Evolutionary conservation across 306 rosid species (phyloP).

Genomic region (Fragaria ananassa): DNA sequence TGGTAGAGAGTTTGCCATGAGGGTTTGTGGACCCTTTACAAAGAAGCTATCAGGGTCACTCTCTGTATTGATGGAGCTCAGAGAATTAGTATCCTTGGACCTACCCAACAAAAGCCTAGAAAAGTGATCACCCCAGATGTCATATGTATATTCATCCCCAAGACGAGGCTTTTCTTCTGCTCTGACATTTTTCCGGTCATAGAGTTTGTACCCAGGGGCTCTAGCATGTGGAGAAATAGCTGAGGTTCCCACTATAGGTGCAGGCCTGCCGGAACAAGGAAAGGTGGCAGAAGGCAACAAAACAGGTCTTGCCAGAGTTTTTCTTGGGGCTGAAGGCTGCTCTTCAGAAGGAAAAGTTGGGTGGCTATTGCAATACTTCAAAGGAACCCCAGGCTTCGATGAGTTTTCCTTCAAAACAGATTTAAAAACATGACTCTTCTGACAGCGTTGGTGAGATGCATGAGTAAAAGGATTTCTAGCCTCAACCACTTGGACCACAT

Average conservation of each 20-base stretch:
- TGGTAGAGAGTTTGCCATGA: constrained; percentile 41
- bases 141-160: constrained; percentile 71
- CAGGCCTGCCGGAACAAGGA: constrained; percentile 38
- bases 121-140: constrained; percentile 94
- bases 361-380: constrained; percentile 15
- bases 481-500: constrained; percentile 47
- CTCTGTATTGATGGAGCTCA: constrained; percentile 46
- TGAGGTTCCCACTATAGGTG: constrained; percentile 33
- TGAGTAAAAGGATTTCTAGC: constrained; percentile 32
- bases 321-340: constrained; percentile 36
- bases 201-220: constrained; percentile 70
- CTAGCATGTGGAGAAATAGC: constrained; percentile 48
- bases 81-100: constrained; percentile 44
- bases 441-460: constrained; percentile 27
- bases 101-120: constrained; percentile 59
- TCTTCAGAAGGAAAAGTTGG: constrained; percentile 31
- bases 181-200: constrained; percentile 30
- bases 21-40: constrained; percentile 74
- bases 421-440: constrained; percentile 27
- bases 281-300: constrained; percentile 48
- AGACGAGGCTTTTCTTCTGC: constrained; percentile 36
- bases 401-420: constrained; percentile 33
- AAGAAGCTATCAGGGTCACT: constrained; percentile 79
- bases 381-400: constrained; percentile 29
- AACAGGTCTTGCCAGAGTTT: constrained; percentile 35